Evolutionary conservation across 2,329 filamentous ascomycete genomes (phyloP).

Genomic region (Aspergillus brasiliensis): DNA sequence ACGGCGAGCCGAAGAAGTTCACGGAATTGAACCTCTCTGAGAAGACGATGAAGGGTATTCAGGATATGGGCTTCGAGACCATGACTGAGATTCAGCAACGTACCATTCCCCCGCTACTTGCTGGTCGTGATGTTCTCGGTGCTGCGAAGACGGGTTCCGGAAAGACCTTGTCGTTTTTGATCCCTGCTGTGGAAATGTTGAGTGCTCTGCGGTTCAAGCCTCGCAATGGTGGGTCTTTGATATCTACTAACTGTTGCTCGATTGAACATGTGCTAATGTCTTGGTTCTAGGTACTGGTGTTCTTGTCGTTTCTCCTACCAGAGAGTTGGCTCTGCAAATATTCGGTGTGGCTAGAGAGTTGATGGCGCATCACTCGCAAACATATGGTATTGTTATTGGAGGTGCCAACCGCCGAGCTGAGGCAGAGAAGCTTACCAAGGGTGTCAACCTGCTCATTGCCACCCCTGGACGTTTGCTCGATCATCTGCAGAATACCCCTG

Average conservation of each 20-base stretch:
- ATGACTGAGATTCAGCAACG: constrained; percentile 95
- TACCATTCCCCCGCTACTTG: constrained; percentile 83
- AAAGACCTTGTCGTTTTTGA: constrained; percentile 93
- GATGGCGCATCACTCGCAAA: constrained; percentile 91
- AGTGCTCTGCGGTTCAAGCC: constrained; percentile 90
- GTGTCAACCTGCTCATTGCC: constrained; percentile 90
- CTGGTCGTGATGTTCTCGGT: constrained; percentile 88
- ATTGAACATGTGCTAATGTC: constrained; percentile 9
- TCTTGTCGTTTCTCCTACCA: constrained; percentile 87
- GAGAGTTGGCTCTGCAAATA: constrained; percentile 92
- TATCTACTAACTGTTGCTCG: neutral
- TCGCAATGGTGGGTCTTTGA: constrained; percentile 64
- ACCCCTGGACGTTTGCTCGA: constrained; percentile 91
- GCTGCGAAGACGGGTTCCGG: constrained; percentile 95
- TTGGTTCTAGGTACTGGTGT: constrained; percentile 69
- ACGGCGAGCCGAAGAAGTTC: constrained; percentile 69
- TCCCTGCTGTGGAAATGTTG: constrained; percentile 92
- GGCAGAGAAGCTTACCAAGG: constrained; percentile 90
- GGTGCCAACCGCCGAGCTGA: constrained; percentile 89
- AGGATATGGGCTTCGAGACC: constrained; percentile 87
- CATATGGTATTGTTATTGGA: constrained; percentile 93
- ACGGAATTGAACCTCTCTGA: constrained; percentile 81
- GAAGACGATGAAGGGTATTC: constrained; percentile 83
- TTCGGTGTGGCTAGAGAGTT: constrained; percentile 93
- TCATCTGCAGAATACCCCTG: constrained; percentile 88